Evolutionary conservation across 1,284 basidiomycete genomes (phyloP).

Genomic region (Phellopilus nigrolimitatus): DNA sequence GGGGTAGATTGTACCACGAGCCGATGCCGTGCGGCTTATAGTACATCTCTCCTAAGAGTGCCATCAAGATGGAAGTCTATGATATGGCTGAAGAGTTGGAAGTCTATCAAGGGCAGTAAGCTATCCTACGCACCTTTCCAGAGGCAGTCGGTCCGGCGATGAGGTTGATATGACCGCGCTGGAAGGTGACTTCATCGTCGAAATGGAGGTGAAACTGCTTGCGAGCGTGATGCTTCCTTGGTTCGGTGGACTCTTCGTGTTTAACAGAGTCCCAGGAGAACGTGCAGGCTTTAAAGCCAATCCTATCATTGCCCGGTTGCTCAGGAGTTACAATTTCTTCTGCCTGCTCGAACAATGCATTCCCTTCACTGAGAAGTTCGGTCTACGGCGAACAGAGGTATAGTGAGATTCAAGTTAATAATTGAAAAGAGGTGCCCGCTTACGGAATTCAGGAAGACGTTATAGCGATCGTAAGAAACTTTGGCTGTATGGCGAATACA

Average conservation of each 20-base stretch:
- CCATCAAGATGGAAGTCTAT: conserved; percentile 18
- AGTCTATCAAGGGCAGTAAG: background rate
- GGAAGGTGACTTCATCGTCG: conserved; percentile 13
- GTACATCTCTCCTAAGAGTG: conserved; percentile 20
- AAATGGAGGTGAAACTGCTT: conserved; percentile 12
- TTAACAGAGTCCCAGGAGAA: background rate
- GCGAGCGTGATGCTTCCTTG: conserved; percentile 2
- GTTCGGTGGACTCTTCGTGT: background rate
- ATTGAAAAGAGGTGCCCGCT: background rate
- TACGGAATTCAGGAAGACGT: background rate
- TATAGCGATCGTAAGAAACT: background rate
- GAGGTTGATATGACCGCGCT: conserved; percentile 13
- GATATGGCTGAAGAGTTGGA: background rate
- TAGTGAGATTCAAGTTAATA: background rate
- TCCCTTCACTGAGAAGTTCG: background rate
- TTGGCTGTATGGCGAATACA: background rate
- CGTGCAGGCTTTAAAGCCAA: background rate
- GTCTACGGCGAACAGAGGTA: background rate
- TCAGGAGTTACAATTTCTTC: background rate
- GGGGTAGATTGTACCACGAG: conserved; percentile 39
- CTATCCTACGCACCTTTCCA: conserved; percentile 10
- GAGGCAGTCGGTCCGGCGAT: conserved; percentile 18
- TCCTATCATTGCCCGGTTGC: background rate
- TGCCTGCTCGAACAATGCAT: background rate
- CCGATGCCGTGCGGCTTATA: conserved; percentile 23